Percentiles rank a stretch among this genome's conserved stretches.
phyloP scores from a whole-genome alignment of 495 filamentous ascomycete genomes.

The Cryomyces antarcticus region DNA sequence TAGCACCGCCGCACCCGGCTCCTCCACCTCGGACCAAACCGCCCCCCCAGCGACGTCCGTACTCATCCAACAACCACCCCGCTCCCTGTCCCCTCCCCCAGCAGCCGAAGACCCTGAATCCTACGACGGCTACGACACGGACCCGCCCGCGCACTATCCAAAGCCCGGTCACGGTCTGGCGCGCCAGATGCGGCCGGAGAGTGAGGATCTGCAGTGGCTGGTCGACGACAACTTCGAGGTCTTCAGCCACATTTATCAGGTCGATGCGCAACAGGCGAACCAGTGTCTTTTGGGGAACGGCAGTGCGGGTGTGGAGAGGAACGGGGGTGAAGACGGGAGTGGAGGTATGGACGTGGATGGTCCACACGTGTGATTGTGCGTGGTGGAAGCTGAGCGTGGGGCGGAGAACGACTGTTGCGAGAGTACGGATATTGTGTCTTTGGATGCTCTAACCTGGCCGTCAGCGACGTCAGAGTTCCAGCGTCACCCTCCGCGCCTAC shows the following conservation, averaged over 20 bases:
- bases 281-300: too few relatives aligned
- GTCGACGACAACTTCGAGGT: constrained; percentile 21
- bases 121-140: constrained; percentile 15
- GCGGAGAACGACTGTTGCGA: too few relatives aligned
- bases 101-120: constrained; percentile 3
- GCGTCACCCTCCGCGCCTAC: too few relatives aligned
- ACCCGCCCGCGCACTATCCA: constrained; percentile 18
- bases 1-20: neutral
- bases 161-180: constrained; percentile 20
- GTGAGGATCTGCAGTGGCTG: constrained; percentile 19
- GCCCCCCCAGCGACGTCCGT: neutral
- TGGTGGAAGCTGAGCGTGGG: too few relatives aligned
- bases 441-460: too few relatives aligned
- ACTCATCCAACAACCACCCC: constrained; percentile 1
- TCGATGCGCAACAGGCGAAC: constrained; percentile 3
- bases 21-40: neutral
- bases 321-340: too few relatives aligned
- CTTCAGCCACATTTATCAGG: constrained; percentile 17
- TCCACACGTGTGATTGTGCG: too few relatives aligned
- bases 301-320: too few relatives aligned
- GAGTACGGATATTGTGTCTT: too few relatives aligned
- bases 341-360: too few relatives aligned
- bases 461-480: too few relatives aligned
- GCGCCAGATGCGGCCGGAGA: constrained; percentile 15
- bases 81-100: neutral